phyloP scores from a whole-genome alignment of 2,329 filamentous ascomycete genomes.

The Pseudopithomyces chartarum region DNA sequence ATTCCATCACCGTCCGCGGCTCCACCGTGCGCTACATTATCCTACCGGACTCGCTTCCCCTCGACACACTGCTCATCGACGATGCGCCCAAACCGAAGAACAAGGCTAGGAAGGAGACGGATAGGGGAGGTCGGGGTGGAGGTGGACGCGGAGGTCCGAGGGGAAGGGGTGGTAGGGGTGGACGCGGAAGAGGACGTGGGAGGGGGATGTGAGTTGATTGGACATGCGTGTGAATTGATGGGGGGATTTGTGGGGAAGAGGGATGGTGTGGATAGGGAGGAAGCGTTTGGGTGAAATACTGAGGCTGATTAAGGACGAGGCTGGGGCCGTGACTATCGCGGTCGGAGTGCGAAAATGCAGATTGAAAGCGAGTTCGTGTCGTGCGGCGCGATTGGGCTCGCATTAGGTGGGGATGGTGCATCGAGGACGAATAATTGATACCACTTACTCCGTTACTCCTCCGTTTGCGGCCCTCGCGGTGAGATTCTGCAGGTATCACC shows the following conservation, averaged over 20 bases:
- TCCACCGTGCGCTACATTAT: conserved; percentile 97
- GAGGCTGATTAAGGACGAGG: no score
- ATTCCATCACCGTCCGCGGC: conserved; percentile 95
- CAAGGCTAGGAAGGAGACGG: conserved; percentile 92
- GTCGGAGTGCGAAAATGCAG: no score
- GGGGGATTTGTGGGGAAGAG: conserved; percentile 4
- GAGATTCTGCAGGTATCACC: no score
- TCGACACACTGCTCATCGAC: conserved; percentile 94
- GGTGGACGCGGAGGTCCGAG: conserved; percentile 57
- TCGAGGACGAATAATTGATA: conserved; percentile 31
- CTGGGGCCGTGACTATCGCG: no score
- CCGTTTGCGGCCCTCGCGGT: not conserved
- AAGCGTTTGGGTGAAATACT: no score
- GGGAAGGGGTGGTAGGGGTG: conserved; percentile 54
- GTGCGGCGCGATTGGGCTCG: conserved; percentile 26
- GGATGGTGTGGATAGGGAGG: no score
- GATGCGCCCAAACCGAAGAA: conserved; percentile 99
- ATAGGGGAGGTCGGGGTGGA: conserved; percentile 56
- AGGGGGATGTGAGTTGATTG: conserved; percentile 28
- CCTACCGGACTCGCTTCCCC: conserved; percentile 89
- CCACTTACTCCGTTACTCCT: conserved; percentile 7
- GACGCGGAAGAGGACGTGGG: conserved; percentile 50
- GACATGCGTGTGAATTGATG: no score
- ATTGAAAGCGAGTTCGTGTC: no score
- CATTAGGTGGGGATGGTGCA: conserved; percentile 20